Evolutionary conservation across 176 grass and related monocot genomes (phyloP), one percentile per base, ranked within the genome.

Genomic region (Aegilops sharonensis): DNA sequence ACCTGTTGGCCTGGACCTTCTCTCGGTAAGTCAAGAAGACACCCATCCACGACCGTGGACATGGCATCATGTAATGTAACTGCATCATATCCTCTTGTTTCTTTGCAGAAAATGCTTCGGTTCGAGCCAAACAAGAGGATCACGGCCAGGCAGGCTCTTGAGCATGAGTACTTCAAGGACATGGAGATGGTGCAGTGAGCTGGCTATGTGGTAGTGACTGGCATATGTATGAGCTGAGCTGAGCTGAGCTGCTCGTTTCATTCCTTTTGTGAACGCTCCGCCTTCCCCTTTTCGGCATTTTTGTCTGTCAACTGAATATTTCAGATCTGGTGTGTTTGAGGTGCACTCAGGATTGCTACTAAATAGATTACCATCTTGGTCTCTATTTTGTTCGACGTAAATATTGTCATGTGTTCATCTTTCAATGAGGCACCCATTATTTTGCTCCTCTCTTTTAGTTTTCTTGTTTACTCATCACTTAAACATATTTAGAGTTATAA

Each of bases 151-250:
- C 88, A 94, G 72, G 92, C 94, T 59, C 88, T 97, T 21, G 86
- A 97, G 86, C 92, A 97, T 1, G 94, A 97, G n/a, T 97, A 94
- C 89, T 97, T 97, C 83, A 97, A 94, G 85, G 94, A 92, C 67
- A 84, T 97, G 43, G 90, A 90, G 75, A 77, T 89, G 84, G 88
- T 91, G 70, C 88, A 88, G 65, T 97, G 84, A 97, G 6, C 50
- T 40, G 27, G 79, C 20, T 82, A 68, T 84, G 76, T 83, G 88
- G 66, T 69, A 40, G 83, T 78, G 50, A 18, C 86, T 81, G 40
- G 35, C 83, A 72, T 82, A 61, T 90, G 61, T 93, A 90, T 76
- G 78, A 83, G 60, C 75, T 77, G 67, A 79, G 60, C 75, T 77
- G 67, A 79, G 74, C 64, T 77, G 67, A 79, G 85, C 48, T n/a